phyloP scores from a whole-genome alignment of 805 yeast species.

The Metschnikowia picachoensis region DNA sequence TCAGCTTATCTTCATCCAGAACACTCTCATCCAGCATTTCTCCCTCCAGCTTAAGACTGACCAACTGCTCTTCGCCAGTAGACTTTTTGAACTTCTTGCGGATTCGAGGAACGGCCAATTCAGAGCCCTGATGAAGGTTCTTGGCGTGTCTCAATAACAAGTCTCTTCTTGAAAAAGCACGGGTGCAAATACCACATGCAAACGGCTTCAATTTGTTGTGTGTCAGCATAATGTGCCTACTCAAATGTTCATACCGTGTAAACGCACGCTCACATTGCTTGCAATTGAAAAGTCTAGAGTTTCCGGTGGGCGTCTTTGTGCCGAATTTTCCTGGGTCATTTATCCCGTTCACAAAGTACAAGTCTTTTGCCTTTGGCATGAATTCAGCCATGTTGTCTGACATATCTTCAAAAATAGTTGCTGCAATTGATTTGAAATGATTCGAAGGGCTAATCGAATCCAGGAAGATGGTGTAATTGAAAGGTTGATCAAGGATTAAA shows the following conservation, averaged over 20 bases:
- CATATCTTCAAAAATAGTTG: neutral
- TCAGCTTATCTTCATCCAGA: slow-evolving; percentile 9
- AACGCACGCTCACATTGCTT: slow-evolving; percentile 41
- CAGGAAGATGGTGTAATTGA: too few species aligned
- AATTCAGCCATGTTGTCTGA: slow-evolving; percentile 3
- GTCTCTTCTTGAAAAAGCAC: slow-evolving; percentile 43
- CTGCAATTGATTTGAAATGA: neutral
- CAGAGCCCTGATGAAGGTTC: slow-evolving; percentile 42
- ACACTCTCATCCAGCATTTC: neutral
- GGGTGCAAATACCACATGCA: slow-evolving; percentile 40
- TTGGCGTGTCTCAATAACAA: slow-evolving; percentile 43
- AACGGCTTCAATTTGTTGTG: slow-evolving; percentile 44
- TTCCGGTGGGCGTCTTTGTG: slow-evolving; percentile 42
- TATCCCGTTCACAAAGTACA: slow-evolving; percentile 11
- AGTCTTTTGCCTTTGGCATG: slow-evolving; percentile 6
- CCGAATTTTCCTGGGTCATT: slow-evolving; percentile 26
- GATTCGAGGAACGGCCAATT: slow-evolving; percentile 40
- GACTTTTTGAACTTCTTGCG: slow-evolving; percentile 33
- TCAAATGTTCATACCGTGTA: slow-evolving; percentile 44
- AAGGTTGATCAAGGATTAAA: too few species aligned
- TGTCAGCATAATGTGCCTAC: slow-evolving; percentile 40
- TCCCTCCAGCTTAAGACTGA: slow-evolving; percentile 9
- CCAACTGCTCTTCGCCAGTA: slow-evolving; percentile 3
- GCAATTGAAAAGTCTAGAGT: slow-evolving; percentile 40
- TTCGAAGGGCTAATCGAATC: too few species aligned